Conservation (phyloP, 1,139 yeast species). For the Sugiyamaella neomexicana region DNA sequence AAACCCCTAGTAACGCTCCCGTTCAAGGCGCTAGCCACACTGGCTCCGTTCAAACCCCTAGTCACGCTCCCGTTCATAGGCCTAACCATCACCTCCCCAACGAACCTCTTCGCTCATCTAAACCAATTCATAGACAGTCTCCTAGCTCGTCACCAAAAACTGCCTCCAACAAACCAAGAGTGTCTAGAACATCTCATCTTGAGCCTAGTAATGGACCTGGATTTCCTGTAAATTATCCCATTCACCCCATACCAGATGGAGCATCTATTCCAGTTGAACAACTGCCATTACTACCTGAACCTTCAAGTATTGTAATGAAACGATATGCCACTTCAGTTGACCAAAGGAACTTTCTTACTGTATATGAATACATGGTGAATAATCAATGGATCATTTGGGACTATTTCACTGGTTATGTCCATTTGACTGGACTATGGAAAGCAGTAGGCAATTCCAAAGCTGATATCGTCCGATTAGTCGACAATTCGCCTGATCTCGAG, state of each 20-base stretch:
- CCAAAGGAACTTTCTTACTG: constrained; percentile 66
- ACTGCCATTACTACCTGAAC: constrained; percentile 35
- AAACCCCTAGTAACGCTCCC: too few relatives aligned
- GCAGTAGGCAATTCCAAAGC: constrained; percentile 71
- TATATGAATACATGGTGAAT: constrained; percentile 67
- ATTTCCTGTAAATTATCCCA: constrained; percentile 16
- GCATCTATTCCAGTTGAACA: constrained; percentile 32
- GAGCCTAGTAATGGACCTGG: constrained; percentile 10
- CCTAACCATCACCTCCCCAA: not conserved
- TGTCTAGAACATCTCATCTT: constrained; percentile 7
- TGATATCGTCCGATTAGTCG: constrained; percentile 72
- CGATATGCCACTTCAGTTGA: constrained; percentile 77
- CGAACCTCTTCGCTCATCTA: not conserved
- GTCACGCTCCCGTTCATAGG: too few relatives aligned
- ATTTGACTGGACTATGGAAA: constrained; percentile 90
- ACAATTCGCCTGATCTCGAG: constrained; percentile 67
- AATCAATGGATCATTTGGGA: constrained; percentile 82
- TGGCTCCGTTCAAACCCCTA: too few relatives aligned
- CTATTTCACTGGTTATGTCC: constrained; percentile 82
- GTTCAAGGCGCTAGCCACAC: too few relatives aligned
- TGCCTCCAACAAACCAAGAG: constrained; percentile 6
- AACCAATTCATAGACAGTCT: constrained; percentile 1
- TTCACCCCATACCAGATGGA: constrained; percentile 5
- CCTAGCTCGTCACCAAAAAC: constrained; percentile 4
- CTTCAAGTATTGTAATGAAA: constrained; percentile 48